Evolutionary conservation across 73 alveolate species (phyloP).

Genomic region (Symbiodinium pilosum): DNA sequence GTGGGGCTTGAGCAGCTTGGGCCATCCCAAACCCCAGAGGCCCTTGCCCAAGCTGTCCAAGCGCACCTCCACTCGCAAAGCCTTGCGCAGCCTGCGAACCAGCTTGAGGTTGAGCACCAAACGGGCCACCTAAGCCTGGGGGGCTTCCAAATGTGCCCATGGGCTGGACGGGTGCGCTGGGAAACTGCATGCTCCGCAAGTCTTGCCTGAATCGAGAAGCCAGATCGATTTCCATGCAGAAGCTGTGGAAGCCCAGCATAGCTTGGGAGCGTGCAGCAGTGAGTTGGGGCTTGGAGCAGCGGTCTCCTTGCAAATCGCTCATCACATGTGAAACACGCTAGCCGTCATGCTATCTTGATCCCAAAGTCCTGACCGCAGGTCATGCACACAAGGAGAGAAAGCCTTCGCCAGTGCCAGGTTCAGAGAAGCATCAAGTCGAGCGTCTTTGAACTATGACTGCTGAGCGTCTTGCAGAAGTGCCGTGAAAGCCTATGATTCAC

Average conservation of each 20-base stretch:
- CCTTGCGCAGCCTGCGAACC: slow-evolving; percentile 12
- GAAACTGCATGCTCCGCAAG: slow-evolving; percentile 72
- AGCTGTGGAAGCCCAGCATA: background rate
- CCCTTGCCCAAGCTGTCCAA: slow-evolving; percentile 4
- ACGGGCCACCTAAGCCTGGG: slow-evolving; percentile 17
- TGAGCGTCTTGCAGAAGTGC: no score
- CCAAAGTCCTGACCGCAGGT: background rate
- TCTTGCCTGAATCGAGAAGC: no score
- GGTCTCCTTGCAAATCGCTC: no score
- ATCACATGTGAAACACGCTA: no score
- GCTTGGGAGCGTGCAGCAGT: slow-evolving; percentile 12
- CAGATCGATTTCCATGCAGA: no score
- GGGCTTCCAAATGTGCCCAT: background rate
- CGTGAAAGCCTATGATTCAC: no score
- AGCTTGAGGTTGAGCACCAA: slow-evolving; percentile 5
- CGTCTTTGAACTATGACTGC: no score
- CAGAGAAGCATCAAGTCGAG: no score
- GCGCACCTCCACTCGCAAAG: background rate
- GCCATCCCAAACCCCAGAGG: slow-evolving; percentile 12
- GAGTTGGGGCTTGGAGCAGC: slow-evolving; percentile 74
- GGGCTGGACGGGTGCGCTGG: slow-evolving; percentile 23
- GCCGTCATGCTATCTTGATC: no score
- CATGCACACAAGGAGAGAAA: background rate
- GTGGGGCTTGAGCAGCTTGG: background rate
- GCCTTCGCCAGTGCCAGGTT: no score